These are phyloP conservation scores for Mortierella sp. DNA, from an alignment of 371 early-diverging fungal genomes.

Conservation along the genomic window DNA sequence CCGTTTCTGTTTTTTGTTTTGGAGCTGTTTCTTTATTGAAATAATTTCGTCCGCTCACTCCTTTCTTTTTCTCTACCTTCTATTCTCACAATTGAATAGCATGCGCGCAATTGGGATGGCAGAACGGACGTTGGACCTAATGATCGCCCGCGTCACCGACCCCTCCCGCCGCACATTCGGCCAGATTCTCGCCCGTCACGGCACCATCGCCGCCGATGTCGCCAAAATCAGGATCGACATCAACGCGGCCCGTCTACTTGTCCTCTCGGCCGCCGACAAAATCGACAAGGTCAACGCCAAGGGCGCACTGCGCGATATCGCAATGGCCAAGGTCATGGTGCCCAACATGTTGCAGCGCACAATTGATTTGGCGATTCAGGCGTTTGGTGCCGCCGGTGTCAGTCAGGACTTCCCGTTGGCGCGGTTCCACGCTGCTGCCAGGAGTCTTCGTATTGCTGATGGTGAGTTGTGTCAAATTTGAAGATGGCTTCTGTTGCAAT, in stretches of 20 bases:
- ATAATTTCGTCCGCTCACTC: background rate
- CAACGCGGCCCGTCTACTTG: conserved; percentile 91
- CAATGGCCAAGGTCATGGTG: conserved; percentile 93
- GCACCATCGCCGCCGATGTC: conserved; percentile 84
- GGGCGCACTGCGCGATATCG: conserved; percentile 91
- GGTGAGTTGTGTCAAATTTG: conserved; percentile 67
- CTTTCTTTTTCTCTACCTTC: background rate
- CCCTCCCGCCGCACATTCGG: conserved; percentile 90
- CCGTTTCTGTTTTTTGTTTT: background rate
- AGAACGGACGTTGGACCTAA: conserved; percentile 90
- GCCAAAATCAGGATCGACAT: conserved; percentile 91
- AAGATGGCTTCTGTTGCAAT: background rate
- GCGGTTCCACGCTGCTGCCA: conserved; percentile 82
- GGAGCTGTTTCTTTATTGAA: background rate
- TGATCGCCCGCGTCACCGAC: conserved; percentile 88
- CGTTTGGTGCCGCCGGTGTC: conserved; percentile 92
- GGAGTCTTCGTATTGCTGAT: conserved; percentile 94
- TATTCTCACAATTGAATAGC: conserved; percentile 57
- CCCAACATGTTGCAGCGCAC: conserved; percentile 84
- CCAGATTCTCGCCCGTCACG: conserved; percentile 84
- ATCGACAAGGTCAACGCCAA: conserved; percentile 93
- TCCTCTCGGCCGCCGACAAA: conserved; percentile 89
- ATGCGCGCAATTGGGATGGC: conserved; percentile 97
- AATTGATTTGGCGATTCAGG: conserved; percentile 92
- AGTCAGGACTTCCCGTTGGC: conserved; percentile 92